Percentiles rank a stretch among this genome's conserved stretches.
phyloP scores from a whole-genome alignment of 2,329 filamentous ascomycete genomes.

The Talaromyces funiculosus region DNA sequence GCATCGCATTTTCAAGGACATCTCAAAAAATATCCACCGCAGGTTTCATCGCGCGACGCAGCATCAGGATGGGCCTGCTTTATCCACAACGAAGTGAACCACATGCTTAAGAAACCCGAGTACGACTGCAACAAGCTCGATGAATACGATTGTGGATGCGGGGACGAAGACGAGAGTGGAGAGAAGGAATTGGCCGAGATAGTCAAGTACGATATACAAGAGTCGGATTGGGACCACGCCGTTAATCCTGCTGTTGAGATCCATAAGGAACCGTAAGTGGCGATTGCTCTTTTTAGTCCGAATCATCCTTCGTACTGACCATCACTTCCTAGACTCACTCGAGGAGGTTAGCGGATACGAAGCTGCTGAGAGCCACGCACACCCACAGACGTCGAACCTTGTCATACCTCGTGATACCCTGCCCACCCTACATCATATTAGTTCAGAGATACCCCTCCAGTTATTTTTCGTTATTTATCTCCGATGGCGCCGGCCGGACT shows the following conservation, averaged over 20 bases:
- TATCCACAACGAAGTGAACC: conserved; percentile 62
- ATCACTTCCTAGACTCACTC: conserved; percentile 13
- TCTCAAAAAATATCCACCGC: conserved; percentile 57
- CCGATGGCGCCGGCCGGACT: background rate
- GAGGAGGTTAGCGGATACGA: conserved; percentile 12
- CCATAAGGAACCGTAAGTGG: conserved; percentile 31
- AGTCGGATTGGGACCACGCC: conserved; percentile 17
- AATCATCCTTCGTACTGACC: background rate
- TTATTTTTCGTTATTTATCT: background rate
- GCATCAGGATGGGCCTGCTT: conserved; percentile 64
- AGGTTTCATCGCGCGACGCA: conserved; percentile 55
- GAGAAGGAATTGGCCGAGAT: conserved; percentile 12
- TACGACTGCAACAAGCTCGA: conserved; percentile 62
- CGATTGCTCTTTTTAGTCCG: background rate
- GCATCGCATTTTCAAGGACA: conserved; percentile 58
- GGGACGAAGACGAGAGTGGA: conserved; percentile 40
- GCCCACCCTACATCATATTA: background rate
- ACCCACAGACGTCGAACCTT: background rate
- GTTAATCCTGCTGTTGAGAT: conserved; percentile 28
- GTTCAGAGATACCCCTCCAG: background rate
- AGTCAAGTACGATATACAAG: conserved; percentile 10
- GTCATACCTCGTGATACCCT: conserved; percentile 9
- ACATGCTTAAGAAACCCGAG: conserved; percentile 53
- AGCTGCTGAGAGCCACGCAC: background rate
- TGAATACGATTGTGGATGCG: conserved; percentile 63